Percentiles rank a stretch among this genome's conserved stretches.
Conservation (phyloP, 257 asterid species). For the Lantana camara region DNA sequence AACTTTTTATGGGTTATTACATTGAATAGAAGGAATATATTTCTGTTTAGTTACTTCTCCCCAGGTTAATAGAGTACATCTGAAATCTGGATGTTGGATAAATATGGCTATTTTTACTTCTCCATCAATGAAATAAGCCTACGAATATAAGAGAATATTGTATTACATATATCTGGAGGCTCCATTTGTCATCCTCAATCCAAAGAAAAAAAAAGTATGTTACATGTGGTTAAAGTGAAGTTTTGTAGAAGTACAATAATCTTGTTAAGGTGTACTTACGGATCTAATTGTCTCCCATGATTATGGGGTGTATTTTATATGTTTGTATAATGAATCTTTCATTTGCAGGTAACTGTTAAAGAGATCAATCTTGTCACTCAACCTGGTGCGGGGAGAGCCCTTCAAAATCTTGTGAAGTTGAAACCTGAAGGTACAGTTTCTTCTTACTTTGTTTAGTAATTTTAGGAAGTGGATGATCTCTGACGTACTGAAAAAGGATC, state of each 20-base stretch:
- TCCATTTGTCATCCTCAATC: no score
- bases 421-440: slow-evolving; percentile 42
- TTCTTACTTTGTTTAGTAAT: neutral
- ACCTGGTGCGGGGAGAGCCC: slow-evolving; percentile 22
- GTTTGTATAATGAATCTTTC: neutral
- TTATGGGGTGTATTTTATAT: neutral
- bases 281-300: neutral
- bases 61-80: slow-evolving; percentile 4
- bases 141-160: neutral
- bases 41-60: neutral
- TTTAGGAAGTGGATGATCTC: slow-evolving; percentile 2
- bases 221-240: slow-evolving; percentile 16
- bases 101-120: slow-evolving; percentile 8
- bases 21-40: neutral
- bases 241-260: neutral
- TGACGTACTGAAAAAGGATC: no score
- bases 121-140: neutral
- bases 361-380: slow-evolving; percentile 66
- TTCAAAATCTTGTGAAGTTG: slow-evolving; percentile 32
- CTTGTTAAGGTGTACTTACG: slow-evolving; percentile 2
- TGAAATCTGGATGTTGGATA: neutral
- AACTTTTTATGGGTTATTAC: no score
- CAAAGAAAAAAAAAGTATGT: neutral
- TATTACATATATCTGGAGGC: no score
- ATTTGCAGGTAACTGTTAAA: slow-evolving; percentile 55